Evolutionary conservation across 139 green algal genomes (phyloP), one percentile per base, ranked within the genome.

Genomic region (Asterochloris sp.): DNA sequence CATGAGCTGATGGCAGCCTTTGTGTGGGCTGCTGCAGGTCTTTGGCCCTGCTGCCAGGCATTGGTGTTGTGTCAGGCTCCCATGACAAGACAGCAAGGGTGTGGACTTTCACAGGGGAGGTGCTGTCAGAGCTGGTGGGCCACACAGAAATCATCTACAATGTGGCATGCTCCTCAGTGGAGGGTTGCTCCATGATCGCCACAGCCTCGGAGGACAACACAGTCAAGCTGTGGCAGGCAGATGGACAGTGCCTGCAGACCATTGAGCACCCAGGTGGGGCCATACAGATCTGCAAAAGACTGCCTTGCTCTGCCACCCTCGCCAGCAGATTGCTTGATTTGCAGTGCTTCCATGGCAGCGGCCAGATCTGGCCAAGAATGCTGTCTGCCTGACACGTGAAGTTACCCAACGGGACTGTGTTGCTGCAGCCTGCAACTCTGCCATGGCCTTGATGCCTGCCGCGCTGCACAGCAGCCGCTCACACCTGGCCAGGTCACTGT

Each of bases 141-240:
- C 96, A 99, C 91, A 92, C 88, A 17, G 93, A 93, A 29, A 88
- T 99, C 38, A 88, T 99, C 9, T 99, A 98, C 87, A 82, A 63
- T 26, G 67, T 77, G 26, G 68, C 76, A 19, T 64, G 68, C 28
- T 85, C 47, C 62, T 76, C 76, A 74, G 19, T 26, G 17, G 77
- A 82, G 62, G 27, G 54, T 19, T 76, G 83, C n/a, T 74, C 77
- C 17, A 66, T 94, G 23, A 76, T 95, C 66, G 91, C 89, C 11
- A 94, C 93, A 63, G 96, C 91, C 85, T 93, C 86, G 64, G 96
- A 99, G 88, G 96, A 99, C 91, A 94, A 94, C 87, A 98, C 92
- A 0, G 87, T 87, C 11, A 80, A 89, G 19, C 16, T 99, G 0
- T 98, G 93, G 94, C 68, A 80, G 10, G 79, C 89, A 15, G 89